Conservation (phyloP, 805 yeast species). For the Clavispora phyllophila region DNA sequence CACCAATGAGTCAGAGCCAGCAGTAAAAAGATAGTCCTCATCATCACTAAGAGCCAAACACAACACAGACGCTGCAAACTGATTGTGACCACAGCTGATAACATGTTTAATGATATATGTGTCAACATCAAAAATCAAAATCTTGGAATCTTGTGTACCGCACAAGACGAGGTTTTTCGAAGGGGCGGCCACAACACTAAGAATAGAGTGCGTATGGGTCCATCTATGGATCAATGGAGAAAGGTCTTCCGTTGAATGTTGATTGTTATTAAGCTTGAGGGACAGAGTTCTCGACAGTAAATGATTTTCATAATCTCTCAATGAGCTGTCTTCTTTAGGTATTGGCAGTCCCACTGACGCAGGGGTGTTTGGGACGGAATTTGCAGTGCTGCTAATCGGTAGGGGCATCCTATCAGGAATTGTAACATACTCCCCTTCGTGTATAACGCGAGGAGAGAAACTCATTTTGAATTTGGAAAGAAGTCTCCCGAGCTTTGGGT, state of each 20-base stretch:
- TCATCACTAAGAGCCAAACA: conserved; percentile 53
- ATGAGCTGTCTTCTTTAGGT: background rate
- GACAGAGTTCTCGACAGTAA: conserved; percentile 2
- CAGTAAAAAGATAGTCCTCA: conserved; percentile 67
- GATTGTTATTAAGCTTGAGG: conserved; percentile 4
- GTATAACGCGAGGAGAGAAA: conserved; percentile 20
- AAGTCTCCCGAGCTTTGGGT: background rate
- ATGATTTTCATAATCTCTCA: conserved; percentile 5
- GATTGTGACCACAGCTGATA: conserved; percentile 37
- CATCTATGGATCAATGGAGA: conserved; percentile 53
- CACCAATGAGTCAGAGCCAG: conserved; percentile 85
- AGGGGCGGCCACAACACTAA: conserved; percentile 66
- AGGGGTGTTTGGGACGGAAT: conserved; percentile 17
- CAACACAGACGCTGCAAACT: conserved; percentile 72
- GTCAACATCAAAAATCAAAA: conserved; percentile 62
- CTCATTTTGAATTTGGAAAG: conserved; percentile 6
- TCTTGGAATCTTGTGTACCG: conserved; percentile 85
- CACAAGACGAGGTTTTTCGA: conserved; percentile 60
- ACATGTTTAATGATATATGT: conserved; percentile 54
- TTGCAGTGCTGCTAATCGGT: conserved; percentile 24
- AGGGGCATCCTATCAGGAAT: conserved; percentile 21
- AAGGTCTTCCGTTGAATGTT: conserved; percentile 5
- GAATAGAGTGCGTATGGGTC: conserved; percentile 67
- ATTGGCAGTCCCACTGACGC: conserved; percentile 19
- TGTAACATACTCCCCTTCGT: conserved; percentile 31